Evolutionary conservation across 225 moss, liverwort and hornwort species (phyloP), one percentile per base, ranked within the genome.

Genomic region (Ulota crispa): DNA sequence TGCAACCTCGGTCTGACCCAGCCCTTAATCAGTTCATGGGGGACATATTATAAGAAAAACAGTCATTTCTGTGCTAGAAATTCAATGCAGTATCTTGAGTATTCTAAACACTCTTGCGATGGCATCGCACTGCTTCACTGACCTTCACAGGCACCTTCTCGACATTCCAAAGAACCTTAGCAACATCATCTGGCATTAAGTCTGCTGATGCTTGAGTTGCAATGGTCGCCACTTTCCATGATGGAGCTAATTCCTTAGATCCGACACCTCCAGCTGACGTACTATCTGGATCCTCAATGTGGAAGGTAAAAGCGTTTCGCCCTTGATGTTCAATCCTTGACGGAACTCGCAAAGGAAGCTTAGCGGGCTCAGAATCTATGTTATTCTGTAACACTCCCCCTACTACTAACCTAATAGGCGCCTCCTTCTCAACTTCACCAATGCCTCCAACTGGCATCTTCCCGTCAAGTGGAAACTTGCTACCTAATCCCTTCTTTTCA

Each of bases 71-170:
- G 34, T 30, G 57, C 84, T 45, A 57, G 67, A 56, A 64, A 28
- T 20, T 47, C 62, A 81, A 74, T 20, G 31, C 64, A 78, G 55
- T 31, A 73, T 66, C 30, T 62, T 9, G 57, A 81, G 28, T 26
- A 45, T 24, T 15, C 37, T 20, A 12, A 68, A 67, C n/a, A 66
- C 8, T 68, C 27, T 5, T 43, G 24, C 20, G 16, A 20, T 77
- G 39, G 24, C 87, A 80, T 3, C 24, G 30, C n/a, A 32, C 19
- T 80, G 64, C 28, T 79, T 34, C 50, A 81, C 93, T 88, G 45
- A 97, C 97, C 99, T 99, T 99, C 54, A 99, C 96, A 69, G 99
- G 99, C 76, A 93, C 96, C 83, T 96, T 99, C 90, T 99, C 96
- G 67, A 96, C 96, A 81, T 96, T 99, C 99, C 99, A 99, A 41